Evolutionary conservation across 192 early-diverging fungal genomes (phyloP).

Genomic region (Borealophlyctis nickersoniae): DNA sequence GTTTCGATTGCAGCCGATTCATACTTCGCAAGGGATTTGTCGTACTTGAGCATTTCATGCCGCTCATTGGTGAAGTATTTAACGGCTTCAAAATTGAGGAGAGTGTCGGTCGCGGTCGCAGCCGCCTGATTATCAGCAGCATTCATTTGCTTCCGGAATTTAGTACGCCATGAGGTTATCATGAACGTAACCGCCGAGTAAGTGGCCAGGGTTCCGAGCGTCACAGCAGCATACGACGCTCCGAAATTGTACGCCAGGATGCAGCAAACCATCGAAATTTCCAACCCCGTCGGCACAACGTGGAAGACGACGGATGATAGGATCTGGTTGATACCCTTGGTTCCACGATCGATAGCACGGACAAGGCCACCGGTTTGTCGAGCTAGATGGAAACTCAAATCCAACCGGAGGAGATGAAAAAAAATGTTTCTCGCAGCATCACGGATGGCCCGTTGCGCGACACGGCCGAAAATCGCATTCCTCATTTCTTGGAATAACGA

Average conservation of each 20-base stretch:
- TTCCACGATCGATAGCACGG: constrained; percentile 87
- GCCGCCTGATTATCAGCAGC: constrained; percentile 94
- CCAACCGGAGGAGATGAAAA: constrained; percentile 82
- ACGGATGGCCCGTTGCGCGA: constrained; percentile 91
- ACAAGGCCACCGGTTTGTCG: constrained; percentile 96
- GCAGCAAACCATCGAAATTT: constrained; percentile 92
- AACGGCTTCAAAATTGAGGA: constrained; percentile 97
- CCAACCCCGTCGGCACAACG: constrained; percentile 88
- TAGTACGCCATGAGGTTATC: constrained; percentile 81
- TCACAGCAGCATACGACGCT: constrained; percentile 77
- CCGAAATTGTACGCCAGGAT: constrained; percentile 81
- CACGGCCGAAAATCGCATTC: constrained; percentile 90
- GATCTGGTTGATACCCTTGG: constrained; percentile 94
- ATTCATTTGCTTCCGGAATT: constrained; percentile 86
- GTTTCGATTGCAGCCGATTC: constrained; percentile 92
- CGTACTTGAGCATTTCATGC: constrained; percentile 87
- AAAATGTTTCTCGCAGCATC: constrained; percentile 84
- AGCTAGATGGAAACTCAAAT: constrained; percentile 87
- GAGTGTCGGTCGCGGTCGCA: constrained; percentile 87
- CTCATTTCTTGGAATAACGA: constrained; percentile 82
- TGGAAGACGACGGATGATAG: constrained; percentile 95
- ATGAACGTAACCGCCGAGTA: constrained; percentile 56
- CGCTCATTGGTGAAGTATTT: constrained; percentile 95
- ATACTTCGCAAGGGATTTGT: constrained; percentile 83
- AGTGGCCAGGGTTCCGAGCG: constrained; percentile 64